Conservation (phyloP, 192 early-diverging fungal species). For the Phlyctochytrium arcticum region DNA sequence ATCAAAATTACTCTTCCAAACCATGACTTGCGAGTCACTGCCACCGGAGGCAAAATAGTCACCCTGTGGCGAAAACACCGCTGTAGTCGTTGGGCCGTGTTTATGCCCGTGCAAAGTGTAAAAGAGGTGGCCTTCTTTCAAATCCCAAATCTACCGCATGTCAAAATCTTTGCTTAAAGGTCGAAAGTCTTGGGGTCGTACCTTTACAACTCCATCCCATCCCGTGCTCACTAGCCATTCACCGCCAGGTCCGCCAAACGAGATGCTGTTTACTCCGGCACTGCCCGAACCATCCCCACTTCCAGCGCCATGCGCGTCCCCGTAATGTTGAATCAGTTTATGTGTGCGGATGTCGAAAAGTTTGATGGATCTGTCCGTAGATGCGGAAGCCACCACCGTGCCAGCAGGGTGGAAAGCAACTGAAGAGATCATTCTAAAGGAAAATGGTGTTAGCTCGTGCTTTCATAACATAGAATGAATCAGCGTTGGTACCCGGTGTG, state of each 20-base stretch:
- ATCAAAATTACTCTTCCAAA: slow-evolving; percentile 61
- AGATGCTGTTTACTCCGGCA: slow-evolving; percentile 54
- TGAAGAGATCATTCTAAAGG: slow-evolving; percentile 43
- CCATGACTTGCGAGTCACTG: slow-evolving; percentile 52
- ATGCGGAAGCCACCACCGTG: slow-evolving; percentile 46
- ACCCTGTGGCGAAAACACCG: slow-evolving; percentile 48
- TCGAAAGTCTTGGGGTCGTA: neutral
- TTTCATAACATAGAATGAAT: neutral
- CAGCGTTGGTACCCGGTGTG: slow-evolving; percentile 50
- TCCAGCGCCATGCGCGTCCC: slow-evolving; percentile 42
- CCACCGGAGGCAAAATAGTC: slow-evolving; percentile 60
- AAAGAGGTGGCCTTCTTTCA: slow-evolving; percentile 59
- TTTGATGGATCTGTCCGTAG: slow-evolving; percentile 53
- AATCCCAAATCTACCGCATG: slow-evolving; percentile 49
- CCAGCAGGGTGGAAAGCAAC: slow-evolving; percentile 54
- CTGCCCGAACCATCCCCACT: slow-evolving; percentile 15
- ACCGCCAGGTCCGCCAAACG: slow-evolving; percentile 49
- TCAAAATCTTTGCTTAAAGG: neutral
- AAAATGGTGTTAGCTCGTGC: too few relatives aligned
- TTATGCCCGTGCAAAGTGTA: slow-evolving; percentile 62
- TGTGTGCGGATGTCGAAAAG: slow-evolving; percentile 59
- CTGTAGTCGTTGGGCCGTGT: slow-evolving; percentile 52
- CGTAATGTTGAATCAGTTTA: slow-evolving; percentile 56
- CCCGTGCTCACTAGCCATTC: slow-evolving; percentile 56
- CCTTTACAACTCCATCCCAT: slow-evolving; percentile 54